Evolutionary conservation across 73 alveolate species (phyloP), one percentile per base, ranked within the genome.

Genomic region (Paramecium caudatum): DNA sequence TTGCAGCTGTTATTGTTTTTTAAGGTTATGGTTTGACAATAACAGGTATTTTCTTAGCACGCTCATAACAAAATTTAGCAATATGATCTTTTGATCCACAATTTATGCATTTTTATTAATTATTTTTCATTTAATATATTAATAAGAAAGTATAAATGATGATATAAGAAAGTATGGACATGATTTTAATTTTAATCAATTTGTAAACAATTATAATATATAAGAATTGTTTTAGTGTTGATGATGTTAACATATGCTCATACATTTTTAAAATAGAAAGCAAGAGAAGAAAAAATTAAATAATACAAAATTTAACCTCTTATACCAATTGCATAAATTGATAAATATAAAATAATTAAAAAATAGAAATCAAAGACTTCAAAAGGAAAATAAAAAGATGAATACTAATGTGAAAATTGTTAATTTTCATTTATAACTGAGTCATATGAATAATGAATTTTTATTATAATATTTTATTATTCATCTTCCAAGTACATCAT

Each of bases 401-500:
- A 21, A 74, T 37, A 74, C 43, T 74, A 74, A 37, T 74, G 88
- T 17, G 88, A 74, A 16, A 37, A 32, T 8, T 74, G 88, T n/a
- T 43, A 45, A 8, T 74, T 41, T 74, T 41, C 88, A 41, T 43
- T 74, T 19, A 37, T n/a, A n/a, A n/a, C n/a, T n/a, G n/a, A 2
- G 78, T 25, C 46, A 55, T 55, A 23, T 23, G 9, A 27, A 10
- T 10, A 23, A 55, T 55, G 25, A 49, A 55, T 55, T 55, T 23
- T 10, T 55, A 27, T 49, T 21, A 49, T 16, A 23, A 55, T 23
- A 23, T 4, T 23, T 27, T 33, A 25, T 68, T 49, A 68, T 13
- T 33, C 50, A n/a, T 68, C 37, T 68, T 68, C 84, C 84, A 34
- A 68, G 84, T 27, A 74, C 88, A 27, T 93, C 96, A 25, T 61